These are phyloP conservation scores for Symbiodinium pilosum DNA, from an alignment of 73 alveolate species.

Conservation along the genomic window DNA sequence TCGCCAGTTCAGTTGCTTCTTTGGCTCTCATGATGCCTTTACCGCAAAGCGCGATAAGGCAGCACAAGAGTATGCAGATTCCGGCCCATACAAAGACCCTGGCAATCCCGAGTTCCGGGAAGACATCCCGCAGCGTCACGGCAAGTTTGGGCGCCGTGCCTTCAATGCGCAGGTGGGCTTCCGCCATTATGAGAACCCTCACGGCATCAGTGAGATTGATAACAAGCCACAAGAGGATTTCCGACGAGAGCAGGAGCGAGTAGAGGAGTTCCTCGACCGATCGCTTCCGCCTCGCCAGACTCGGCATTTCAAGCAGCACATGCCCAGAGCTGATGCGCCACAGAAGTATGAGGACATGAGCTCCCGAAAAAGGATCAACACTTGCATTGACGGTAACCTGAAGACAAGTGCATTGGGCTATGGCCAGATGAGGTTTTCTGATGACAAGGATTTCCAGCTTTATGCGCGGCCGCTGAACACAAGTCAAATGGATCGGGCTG, in stretches of 20 bases:
- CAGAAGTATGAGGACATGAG: neutral
- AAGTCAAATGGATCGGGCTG: slow-evolving; percentile 11
- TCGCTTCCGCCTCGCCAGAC: neutral
- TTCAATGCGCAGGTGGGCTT: neutral
- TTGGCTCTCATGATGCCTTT: neutral
- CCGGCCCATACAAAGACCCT: neutral
- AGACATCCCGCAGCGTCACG: slow-evolving; percentile 21
- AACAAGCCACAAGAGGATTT: neutral
- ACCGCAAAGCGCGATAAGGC: neutral
- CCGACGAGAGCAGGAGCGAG: slow-evolving; percentile 5
- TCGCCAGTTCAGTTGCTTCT: neutral
- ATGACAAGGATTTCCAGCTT: neutral
- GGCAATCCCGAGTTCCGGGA: slow-evolving; percentile 1
- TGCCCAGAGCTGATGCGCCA: neutral
- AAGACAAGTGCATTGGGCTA: neutral
- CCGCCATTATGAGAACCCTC: slow-evolving; percentile 1
- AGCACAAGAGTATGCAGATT: neutral
- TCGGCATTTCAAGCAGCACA: neutral
- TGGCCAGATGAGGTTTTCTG: neutral
- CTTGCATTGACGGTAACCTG: neutral
- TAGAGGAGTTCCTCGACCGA: neutral
- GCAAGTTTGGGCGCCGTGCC: slow-evolving; percentile 18
- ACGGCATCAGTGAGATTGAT: slow-evolving; percentile 2
- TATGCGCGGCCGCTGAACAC: neutral
- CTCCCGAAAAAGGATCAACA: neutral